These are phyloP conservation scores for Penicillium turbatum DNA, from an alignment of 495 filamentous ascomycete species.

Conservation along the genomic window DNA sequence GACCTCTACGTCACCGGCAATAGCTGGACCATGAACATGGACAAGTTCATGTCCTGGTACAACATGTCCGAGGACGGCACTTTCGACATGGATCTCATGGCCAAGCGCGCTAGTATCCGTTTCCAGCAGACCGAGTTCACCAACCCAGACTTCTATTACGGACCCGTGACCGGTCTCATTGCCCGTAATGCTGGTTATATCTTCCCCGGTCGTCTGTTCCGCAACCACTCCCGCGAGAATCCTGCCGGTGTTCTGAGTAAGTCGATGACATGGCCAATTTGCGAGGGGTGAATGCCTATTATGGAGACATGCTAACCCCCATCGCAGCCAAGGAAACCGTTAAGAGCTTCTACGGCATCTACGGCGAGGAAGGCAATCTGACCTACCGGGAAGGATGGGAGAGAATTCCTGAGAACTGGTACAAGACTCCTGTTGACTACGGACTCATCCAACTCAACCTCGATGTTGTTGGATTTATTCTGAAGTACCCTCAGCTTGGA, in stretches of 20 bases:
- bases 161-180: slow-evolving; percentile 44
- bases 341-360: slow-evolving; percentile 46
- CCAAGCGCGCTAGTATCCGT: slow-evolving; percentile 31
- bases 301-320: slow-evolving; percentile 8
- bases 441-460: slow-evolving; percentile 33
- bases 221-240: slow-evolving; percentile 44
- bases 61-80: slow-evolving; percentile 34
- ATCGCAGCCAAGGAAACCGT: slow-evolving; percentile 34
- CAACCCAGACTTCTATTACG: slow-evolving; percentile 53
- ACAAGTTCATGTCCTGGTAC: slow-evolving; percentile 40
- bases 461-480: slow-evolving; percentile 39
- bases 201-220: slow-evolving; percentile 42
- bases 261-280: background rate
- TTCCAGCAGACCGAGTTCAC: slow-evolving; percentile 46
- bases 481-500: slow-evolving; percentile 36
- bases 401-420: slow-evolving; percentile 58
- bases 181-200: slow-evolving; percentile 46
- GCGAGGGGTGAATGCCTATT: too few species aligned
- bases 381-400: slow-evolving; percentile 47
- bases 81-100: slow-evolving; percentile 38
- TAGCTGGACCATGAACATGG: slow-evolving; percentile 38
- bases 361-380: slow-evolving; percentile 35
- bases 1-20: slow-evolving; percentile 49
- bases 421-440: slow-evolving; percentile 45
- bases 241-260: slow-evolving; percentile 42